Evolutionary conservation across 2,329 filamentous ascomycete species (phyloP), one percentile per base, ranked within the genome.

Genomic region (Penicillium paneum): DNA sequence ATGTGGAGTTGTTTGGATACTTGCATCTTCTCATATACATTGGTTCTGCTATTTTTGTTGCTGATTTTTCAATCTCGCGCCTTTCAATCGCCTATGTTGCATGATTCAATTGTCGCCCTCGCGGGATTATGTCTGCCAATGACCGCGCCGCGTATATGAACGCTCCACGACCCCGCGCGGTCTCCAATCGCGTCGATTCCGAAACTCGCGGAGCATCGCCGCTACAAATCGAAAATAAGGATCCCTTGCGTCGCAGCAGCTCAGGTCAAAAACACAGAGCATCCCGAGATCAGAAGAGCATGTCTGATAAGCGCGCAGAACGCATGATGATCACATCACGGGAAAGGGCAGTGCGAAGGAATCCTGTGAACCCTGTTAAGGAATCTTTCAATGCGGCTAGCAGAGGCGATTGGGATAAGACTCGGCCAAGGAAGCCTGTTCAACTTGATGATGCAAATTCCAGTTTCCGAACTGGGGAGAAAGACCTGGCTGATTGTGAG

Each of bases 331-430:
- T 86, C 56, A 83, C 84, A 42, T 85, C 83, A 21, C 77, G 83
- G 54, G 87, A 91, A 66, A 84, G 83, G 51, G 68, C 86, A 34
- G 77, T 81, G 54, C 80, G 84, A 8, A 81, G 78, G 66, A 89
- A 86, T 63, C 81, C 86, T 13, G 74, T 76, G 41, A 89, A 86
- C 63, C 81, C 86, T 13, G 74, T 76, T 36, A 77, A 78, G 61
- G 75, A 76, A 49, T 63, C 67, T 4, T 55, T 63, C 50, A 66
- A 56, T 54, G 65, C 66, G 47, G 64, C 66, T 8, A 73, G 69
- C 49, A 62, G 66, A 55, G 63, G 67, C 39, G 71, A 76, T 35
- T 65, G 65, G 60, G 70, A 74, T 41, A 72, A 67, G 48, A 55
- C 64, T 36, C 67, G 66, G 15, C 54, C 65, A 2, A 74, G 69